Conservation (phyloP, 192 early-diverging fungal genomes). For the Coemansia nantahalensis region DNA sequence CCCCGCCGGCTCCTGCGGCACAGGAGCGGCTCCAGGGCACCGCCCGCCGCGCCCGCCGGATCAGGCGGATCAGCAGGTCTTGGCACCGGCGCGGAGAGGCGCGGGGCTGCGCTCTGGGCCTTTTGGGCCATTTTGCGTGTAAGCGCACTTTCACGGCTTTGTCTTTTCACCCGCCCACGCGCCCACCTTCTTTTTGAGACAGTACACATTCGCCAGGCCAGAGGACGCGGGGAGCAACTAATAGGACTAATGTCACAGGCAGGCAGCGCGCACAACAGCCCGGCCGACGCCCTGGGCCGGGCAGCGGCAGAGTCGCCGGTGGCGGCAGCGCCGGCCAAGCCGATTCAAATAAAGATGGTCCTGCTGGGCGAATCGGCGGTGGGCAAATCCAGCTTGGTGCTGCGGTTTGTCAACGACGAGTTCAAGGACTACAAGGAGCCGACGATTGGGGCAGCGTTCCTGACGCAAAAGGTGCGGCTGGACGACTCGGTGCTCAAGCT, state of each 20-base stretch:
- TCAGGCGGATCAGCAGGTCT: too few species aligned
- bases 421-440: conserved; percentile 97
- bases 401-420: conserved; percentile 93
- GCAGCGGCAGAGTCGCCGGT: conserved; percentile 12
- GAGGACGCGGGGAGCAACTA: too few species aligned
- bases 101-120: too few species aligned
- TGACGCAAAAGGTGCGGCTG: conserved; percentile 91
- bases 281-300: neutral
- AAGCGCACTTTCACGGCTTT: too few species aligned
- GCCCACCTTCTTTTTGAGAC: too few species aligned
- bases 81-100: too few species aligned
- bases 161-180: too few species aligned
- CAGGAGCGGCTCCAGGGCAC: too few species aligned
- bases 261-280: conserved; percentile 27
- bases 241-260: conserved; percentile 50
- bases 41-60: too few species aligned
- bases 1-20: too few species aligned
- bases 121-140: too few species aligned
- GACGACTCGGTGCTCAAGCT: conserved; percentile 83
- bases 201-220: conserved; percentile 9
- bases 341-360: conserved; percentile 97
- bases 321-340: conserved; percentile 57
- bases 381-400: conserved; percentile 94
- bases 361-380: conserved; percentile 92
- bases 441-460: conserved; percentile 92